Conservation (phyloP, 169 alveolate species). For the Babesia gibsoni region DNA sequence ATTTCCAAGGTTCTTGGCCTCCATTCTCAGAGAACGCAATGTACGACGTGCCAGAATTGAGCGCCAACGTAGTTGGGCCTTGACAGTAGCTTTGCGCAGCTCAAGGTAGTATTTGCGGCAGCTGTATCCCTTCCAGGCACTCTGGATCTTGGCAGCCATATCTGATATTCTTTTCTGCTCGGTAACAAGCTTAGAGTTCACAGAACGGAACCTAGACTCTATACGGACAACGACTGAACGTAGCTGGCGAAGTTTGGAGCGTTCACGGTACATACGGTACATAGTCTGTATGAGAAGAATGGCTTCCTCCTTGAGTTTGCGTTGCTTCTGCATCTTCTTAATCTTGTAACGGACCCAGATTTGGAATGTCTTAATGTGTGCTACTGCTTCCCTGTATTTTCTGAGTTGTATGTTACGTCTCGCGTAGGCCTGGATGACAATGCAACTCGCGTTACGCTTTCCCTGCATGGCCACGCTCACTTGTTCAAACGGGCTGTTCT, state of each 20-base stretch:
- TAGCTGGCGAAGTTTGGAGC: slow-evolving; percentile 5
- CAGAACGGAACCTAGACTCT: slow-evolving; percentile 30
- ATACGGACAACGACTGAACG: slow-evolving; percentile 20
- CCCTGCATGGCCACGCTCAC: slow-evolving; percentile 64
- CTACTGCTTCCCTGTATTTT: slow-evolving; percentile 32
- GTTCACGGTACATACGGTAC: slow-evolving; percentile 46
- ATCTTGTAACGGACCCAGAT: slow-evolving; percentile 64
- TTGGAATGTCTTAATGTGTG: slow-evolving; percentile 60
- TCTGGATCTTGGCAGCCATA: slow-evolving; percentile 75
- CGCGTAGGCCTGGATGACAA: slow-evolving; percentile 60
- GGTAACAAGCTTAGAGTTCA: slow-evolving; percentile 3
- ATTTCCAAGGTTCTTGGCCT: slow-evolving; percentile 73
- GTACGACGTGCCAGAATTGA: slow-evolving; percentile 75
- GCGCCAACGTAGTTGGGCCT: slow-evolving; percentile 77
- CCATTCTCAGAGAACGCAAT: slow-evolving; percentile 75
- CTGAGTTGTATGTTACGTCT: slow-evolving; percentile 51
- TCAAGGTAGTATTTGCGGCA: slow-evolving; percentile 53
- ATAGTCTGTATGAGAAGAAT: slow-evolving; percentile 36
- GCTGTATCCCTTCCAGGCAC: slow-evolving; percentile 66
- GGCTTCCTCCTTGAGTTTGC: slow-evolving; percentile 26
- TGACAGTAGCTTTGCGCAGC: slow-evolving; percentile 59
- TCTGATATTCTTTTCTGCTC: slow-evolving; percentile 41
- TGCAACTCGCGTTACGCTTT: slow-evolving; percentile 56
- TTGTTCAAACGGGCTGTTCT: slow-evolving; percentile 67
- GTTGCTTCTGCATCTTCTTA: slow-evolving; percentile 15